Evolutionary conservation across 345 rosid genomes (phyloP).

Genomic region (Sisymbrium altissimum): DNA sequence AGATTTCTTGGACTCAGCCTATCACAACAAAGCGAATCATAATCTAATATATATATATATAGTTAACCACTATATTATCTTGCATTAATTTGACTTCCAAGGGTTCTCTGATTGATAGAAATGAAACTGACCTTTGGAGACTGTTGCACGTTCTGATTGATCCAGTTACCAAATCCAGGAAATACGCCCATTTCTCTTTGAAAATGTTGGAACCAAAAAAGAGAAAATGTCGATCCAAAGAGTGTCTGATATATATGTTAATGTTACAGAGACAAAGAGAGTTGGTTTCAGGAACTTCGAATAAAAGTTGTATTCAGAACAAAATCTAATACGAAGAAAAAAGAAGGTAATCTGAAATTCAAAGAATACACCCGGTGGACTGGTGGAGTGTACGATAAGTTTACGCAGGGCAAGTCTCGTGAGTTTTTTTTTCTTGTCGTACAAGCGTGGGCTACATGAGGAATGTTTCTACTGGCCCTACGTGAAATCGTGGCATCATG

Average conservation of each 20-base stretch:
- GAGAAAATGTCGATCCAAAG: not conserved
- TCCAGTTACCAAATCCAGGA: not conserved
- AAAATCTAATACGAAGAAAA: too few relatives aligned
- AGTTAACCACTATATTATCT: not conserved
- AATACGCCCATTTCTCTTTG: not conserved
- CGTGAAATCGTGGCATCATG: not conserved
- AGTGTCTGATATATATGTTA: not conserved
- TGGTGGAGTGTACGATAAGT: not conserved
- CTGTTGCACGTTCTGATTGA: not conserved
- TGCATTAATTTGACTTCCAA: not conserved
- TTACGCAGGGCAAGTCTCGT: conserved; percentile 4
- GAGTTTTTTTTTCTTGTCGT: conserved; percentile 7
- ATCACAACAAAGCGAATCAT: conserved; percentile 10
- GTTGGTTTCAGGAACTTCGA: too few relatives aligned
- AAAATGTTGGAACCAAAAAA: not conserved
- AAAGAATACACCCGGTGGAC: not conserved
- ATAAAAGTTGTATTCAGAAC: too few relatives aligned
- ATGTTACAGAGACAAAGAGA: not conserved
- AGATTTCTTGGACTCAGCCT: conserved; percentile 27
- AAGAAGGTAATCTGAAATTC: not conserved
- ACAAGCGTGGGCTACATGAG: too few relatives aligned
- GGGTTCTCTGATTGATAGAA: not conserved
- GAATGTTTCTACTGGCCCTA: too few relatives aligned
- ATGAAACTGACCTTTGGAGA: not conserved
- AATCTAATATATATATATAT: not conserved